A percentile compares a stretch with the other conserved stretches of the same genome.
phyloP scores from a whole-genome alignment of 306 rosid genomes.

The Corylus heterophylla region DNA sequence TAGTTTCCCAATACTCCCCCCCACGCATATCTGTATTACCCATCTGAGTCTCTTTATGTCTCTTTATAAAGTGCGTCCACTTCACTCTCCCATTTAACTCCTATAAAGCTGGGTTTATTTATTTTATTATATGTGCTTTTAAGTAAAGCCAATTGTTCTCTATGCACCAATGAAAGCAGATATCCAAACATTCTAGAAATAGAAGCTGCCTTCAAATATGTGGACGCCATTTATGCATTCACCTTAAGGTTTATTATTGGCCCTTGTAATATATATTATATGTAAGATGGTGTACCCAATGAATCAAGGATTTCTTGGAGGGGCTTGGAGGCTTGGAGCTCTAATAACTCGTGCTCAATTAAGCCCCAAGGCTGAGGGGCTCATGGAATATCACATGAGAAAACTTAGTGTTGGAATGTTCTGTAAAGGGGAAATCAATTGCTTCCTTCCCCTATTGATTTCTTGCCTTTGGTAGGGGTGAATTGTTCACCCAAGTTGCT shows the following conservation, averaged over 20 bases:
- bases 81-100: constrained; percentile 13
- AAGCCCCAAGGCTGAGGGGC: too few species aligned
- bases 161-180: not conserved
- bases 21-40: constrained; percentile 38
- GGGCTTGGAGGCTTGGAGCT: too few species aligned
- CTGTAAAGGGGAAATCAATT: too few species aligned
- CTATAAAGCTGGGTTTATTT: not conserved
- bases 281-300: too few species aligned
- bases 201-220: not conserved
- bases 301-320: too few species aligned
- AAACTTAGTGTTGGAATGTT: too few species aligned
- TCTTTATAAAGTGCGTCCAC: constrained; percentile 21
- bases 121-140: not conserved
- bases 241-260: not conserved
- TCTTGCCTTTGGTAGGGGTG: too few species aligned
- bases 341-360: too few species aligned
- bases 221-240: not conserved
- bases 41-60: constrained; percentile 35
- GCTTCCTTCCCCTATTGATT: too few species aligned
- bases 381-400: too few species aligned
- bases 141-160: not conserved
- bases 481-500: too few species aligned
- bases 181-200: not conserved
- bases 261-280: not conserved
- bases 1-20: constrained; percentile 58